These are phyloP conservation scores for Citrus australasica DNA, from an alignment of 345 rosid species.

Conservation along the genomic window DNA sequence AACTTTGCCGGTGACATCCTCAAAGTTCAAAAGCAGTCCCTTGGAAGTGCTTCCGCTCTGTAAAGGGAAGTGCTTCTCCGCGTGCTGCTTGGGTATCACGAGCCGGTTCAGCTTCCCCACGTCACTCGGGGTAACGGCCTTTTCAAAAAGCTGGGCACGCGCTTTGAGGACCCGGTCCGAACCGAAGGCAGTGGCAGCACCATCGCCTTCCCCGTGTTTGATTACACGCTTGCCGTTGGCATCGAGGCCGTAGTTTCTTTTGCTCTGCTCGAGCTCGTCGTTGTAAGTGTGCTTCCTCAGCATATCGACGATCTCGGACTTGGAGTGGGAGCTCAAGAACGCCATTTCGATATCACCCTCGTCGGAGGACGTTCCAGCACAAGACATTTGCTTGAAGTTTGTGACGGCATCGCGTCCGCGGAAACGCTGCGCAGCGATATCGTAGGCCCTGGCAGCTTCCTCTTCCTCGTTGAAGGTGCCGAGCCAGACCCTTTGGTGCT, in stretches of 20 bases:
- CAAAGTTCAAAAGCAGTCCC: slow-evolving; percentile 62
- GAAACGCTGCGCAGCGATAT: slow-evolving; percentile 74
- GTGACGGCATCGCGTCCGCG: slow-evolving; percentile 85
- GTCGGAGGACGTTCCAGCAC: background rate
- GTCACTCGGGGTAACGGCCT: slow-evolving; percentile 87
- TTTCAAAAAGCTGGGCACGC: slow-evolving; percentile 76
- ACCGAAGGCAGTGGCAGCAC: background rate
- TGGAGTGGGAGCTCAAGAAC: slow-evolving; percentile 70
- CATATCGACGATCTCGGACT: slow-evolving; percentile 89
- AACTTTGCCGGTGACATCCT: slow-evolving; percentile 65
- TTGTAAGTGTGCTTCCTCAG: slow-evolving; percentile 77
- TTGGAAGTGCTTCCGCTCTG: slow-evolving; percentile 38
- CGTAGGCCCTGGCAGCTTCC: slow-evolving; percentile 84
- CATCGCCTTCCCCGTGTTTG: background rate
- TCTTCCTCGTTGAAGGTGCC: slow-evolving; percentile 83
- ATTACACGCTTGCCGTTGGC: slow-evolving; percentile 30
- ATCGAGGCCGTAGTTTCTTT: slow-evolving; percentile 33
- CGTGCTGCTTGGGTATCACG: slow-evolving; percentile 93
- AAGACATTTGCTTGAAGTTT: slow-evolving; percentile 47
- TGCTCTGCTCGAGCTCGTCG: slow-evolving; percentile 71
- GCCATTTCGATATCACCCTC: slow-evolving; percentile 42
- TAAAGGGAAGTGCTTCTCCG: slow-evolving; percentile 71
- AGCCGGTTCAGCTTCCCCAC: slow-evolving; percentile 93
- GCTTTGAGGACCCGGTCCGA: slow-evolving; percentile 26
- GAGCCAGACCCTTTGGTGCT: slow-evolving; percentile 90